Evolutionary conservation across 1,139 yeast genomes (phyloP).

Genomic region (Eremothecium sinecaudum): DNA sequence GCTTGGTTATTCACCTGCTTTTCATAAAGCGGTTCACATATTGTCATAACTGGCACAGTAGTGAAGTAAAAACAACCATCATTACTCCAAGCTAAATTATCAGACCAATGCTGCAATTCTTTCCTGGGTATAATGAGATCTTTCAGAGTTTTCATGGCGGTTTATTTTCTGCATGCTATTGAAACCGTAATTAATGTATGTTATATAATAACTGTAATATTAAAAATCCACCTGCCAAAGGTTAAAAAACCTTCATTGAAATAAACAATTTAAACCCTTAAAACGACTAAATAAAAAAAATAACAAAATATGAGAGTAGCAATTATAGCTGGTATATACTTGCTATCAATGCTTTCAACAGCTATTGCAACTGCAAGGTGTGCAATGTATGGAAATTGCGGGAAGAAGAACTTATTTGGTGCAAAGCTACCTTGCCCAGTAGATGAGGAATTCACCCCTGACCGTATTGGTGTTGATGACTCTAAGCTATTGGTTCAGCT

Average conservation of each 20-base stretch:
- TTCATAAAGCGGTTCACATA: conserved; percentile 22
- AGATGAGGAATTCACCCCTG: conserved; percentile 31
- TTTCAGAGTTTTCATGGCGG: conserved; percentile 22
- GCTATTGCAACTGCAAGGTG: conserved; percentile 13
- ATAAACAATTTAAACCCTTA: too few relatives aligned
- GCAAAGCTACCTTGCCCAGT: conserved; percentile 69
- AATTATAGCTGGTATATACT: neutral
- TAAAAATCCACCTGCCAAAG: too few relatives aligned
- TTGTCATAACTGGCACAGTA: conserved; percentile 23
- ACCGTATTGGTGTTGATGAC: conserved; percentile 38
- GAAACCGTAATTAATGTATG: neutral
- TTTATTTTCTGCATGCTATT: neutral
- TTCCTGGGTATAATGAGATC: conserved; percentile 24
- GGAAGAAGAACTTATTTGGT: conserved; percentile 75
- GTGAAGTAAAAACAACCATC: conserved; percentile 26
- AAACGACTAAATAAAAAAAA: too few relatives aligned
- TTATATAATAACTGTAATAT: too few relatives aligned
- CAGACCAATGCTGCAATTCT: conserved; percentile 24
- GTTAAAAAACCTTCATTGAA: too few relatives aligned
- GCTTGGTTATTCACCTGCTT: conserved; percentile 14
- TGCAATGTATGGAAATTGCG: conserved; percentile 45
- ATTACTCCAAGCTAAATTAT: conserved; percentile 23
- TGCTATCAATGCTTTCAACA: neutral
- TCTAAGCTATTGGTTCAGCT: conserved; percentile 42
- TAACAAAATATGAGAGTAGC: neutral